Conservation (phyloP, 306 rosid species). For the Fragaria nilgerrensis region DNA sequence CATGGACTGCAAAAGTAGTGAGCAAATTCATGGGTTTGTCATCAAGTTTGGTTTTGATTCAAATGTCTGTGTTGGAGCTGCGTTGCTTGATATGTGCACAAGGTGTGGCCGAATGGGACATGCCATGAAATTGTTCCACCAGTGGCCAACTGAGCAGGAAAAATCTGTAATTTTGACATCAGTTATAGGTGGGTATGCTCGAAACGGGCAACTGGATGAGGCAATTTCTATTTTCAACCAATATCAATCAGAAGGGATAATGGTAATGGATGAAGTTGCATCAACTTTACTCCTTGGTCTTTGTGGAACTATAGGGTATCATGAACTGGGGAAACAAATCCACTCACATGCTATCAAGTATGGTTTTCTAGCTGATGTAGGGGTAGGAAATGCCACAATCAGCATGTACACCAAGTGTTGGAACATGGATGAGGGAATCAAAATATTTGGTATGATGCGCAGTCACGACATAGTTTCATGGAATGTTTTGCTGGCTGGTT, state of each 20-base stretch:
- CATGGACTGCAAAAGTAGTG: constrained; percentile 39
- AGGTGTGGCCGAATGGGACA: constrained; percentile 69
- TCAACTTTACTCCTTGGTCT: constrained; percentile 57
- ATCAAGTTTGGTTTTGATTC: constrained; percentile 63
- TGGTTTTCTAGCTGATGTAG: constrained; percentile 52
- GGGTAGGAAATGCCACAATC: constrained; percentile 67
- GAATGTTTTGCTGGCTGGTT: constrained; percentile 75
- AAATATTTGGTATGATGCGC: constrained; percentile 48
- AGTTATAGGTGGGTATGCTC: constrained; percentile 72
- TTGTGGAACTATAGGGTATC: constrained; percentile 68
- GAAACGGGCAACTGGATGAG: constrained; percentile 52
- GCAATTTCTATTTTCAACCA: constrained; percentile 59
- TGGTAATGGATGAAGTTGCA: constrained; percentile 66
- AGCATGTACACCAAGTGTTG: constrained; percentile 89
- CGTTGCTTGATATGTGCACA: constrained; percentile 78
- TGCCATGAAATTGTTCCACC: constrained; percentile 56
- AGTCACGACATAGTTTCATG: constrained; percentile 63
- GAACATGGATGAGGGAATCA: constrained; percentile 62
- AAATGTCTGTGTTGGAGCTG: constrained; percentile 57
- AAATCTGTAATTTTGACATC: constrained; percentile 60
- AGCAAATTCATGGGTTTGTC: constrained; percentile 71
- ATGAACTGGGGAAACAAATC: constrained; percentile 79
- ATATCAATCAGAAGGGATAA: constrained; percentile 51
- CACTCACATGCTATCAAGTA: constrained; percentile 61
- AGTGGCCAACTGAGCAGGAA: constrained; percentile 50